phyloP scores from a whole-genome alignment of 1,139 yeast species.

The Lodderomyces elongisporus region DNA sequence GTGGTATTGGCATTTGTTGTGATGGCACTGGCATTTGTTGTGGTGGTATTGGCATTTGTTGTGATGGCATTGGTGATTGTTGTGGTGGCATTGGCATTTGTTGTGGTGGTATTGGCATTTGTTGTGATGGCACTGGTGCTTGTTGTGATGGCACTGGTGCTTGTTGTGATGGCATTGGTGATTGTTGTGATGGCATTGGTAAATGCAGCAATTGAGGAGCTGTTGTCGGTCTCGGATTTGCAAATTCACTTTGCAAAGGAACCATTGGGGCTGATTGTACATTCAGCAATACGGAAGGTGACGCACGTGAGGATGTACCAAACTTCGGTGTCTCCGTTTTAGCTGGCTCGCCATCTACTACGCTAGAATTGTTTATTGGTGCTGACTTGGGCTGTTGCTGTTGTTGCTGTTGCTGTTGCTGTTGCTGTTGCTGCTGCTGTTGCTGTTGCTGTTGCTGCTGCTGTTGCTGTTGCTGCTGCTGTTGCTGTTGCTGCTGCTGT shows the following conservation, averaged over 20 bases:
- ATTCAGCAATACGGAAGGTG: too few relatives aligned
- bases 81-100: background rate
- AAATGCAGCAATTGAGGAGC: conserved; percentile 3
- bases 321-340: background rate
- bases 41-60: conserved; percentile 1
- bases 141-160: too few relatives aligned
- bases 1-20: conserved; percentile 4
- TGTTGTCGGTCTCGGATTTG: too few relatives aligned
- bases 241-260: background rate
- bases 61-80: background rate
- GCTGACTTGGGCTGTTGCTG: background rate
- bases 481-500: conserved; percentile 2
- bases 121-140: conserved; percentile 1
- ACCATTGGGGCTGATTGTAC: background rate
- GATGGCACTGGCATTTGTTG: background rate
- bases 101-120: too few relatives aligned
- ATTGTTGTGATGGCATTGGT: conserved; percentile 2
- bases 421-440: background rate
- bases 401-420: conserved; percentile 1
- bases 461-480: conserved; percentile 1
- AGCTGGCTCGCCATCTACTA: background rate
- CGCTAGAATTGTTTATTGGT: background rate
- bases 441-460: conserved; percentile 1
- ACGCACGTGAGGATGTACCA: too few relatives aligned
- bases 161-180: conserved; percentile 1